Evolutionary conservation across 441 rosid genomes (phyloP).

Genomic region (Populus hybrid): DNA sequence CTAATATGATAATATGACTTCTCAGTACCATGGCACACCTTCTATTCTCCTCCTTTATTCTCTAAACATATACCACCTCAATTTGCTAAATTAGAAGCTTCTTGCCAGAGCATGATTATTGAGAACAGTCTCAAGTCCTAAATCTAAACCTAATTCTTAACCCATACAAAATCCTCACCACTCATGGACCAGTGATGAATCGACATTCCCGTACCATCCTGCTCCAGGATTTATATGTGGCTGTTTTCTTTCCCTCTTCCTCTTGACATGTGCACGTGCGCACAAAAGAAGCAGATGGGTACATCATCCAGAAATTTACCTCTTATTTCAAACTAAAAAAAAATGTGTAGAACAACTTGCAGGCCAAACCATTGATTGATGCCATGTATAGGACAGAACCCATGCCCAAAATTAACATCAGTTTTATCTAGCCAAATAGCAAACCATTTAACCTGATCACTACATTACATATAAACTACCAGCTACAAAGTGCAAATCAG

Average conservation of each 20-base stretch:
- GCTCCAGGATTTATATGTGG: background rate
- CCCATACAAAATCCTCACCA: background rate
- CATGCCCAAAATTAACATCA: background rate
- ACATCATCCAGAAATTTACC: background rate
- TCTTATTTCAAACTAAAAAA: background rate
- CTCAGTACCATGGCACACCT: background rate
- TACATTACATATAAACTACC: background rate
- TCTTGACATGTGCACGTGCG: background rate
- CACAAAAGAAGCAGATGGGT: background rate
- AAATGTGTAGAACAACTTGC: background rate
- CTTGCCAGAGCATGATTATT: too few relatives aligned
- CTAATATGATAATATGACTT: background rate
- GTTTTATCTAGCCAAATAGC: background rate
- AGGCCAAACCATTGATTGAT: background rate
- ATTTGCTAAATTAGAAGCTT: background rate
- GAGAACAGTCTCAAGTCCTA: background rate
- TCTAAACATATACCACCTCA: background rate
- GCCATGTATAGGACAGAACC: background rate
- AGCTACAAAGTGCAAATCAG: background rate
- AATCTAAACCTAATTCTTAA: background rate
- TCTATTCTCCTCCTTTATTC: background rate
- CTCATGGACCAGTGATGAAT: background rate
- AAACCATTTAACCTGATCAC: slow-evolving; percentile 1
- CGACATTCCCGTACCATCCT: background rate
- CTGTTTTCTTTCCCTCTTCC: too few relatives aligned